These are phyloP conservation scores for Monosporozyma siamensis DNA, from an alignment of 805 yeast genomes.

Conservation along the genomic window DNA sequence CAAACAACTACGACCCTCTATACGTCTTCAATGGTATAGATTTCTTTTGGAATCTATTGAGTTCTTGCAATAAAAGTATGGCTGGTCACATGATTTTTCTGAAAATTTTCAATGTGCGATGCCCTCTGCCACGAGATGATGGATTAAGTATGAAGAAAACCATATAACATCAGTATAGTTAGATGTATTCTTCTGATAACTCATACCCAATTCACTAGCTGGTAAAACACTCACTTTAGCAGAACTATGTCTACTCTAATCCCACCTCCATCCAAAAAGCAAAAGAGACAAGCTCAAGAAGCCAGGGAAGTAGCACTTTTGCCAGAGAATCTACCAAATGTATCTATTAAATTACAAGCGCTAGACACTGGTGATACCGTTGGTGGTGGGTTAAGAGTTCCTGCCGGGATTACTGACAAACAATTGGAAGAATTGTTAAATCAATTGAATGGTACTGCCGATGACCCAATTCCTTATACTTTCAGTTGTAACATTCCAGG, in stretches of 20 bases:
- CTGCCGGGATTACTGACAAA: slow-evolving; percentile 75
- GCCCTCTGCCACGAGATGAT: background rate
- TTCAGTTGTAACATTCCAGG: slow-evolving; percentile 56
- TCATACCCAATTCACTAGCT: no score
- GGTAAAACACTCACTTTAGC: no score
- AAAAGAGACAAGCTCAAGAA: slow-evolving; percentile 72
- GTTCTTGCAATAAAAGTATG: no score
- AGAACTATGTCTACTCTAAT: slow-evolving; percentile 93
- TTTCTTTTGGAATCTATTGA: no score
- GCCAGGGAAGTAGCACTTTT: slow-evolving; percentile 64
- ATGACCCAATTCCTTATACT: slow-evolving; percentile 84
- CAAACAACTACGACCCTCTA: no score
- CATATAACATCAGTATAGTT: background rate
- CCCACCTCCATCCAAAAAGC: slow-evolving; percentile 91
- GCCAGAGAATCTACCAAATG: slow-evolving; percentile 79
- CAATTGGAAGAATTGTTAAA: slow-evolving; percentile 86
- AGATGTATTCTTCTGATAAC: no score
- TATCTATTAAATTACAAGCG: slow-evolving; percentile 81
- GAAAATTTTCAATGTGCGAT: slow-evolving; percentile 1
- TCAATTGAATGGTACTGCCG: slow-evolving; percentile 57
- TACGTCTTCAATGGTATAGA: no score
- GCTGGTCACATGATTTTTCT: background rate
- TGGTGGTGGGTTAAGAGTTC: slow-evolving; percentile 83
- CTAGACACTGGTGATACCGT: slow-evolving; percentile 82
- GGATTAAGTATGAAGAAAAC: no score